Evolutionary conservation across 805 yeast species (phyloP).

Genomic region (Teunomyces gatunensis): DNA sequence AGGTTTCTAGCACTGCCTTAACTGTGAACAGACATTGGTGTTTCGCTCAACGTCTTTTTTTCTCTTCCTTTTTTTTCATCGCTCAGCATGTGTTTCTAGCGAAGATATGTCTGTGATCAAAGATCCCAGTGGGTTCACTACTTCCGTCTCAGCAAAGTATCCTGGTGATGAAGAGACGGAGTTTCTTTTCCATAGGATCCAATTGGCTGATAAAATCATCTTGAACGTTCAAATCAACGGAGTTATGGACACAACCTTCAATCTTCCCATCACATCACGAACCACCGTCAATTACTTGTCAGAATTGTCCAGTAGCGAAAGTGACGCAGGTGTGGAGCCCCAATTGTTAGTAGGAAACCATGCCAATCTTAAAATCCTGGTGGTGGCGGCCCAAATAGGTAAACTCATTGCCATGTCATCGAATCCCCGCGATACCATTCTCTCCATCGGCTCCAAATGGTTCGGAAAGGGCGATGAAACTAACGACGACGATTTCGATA

Average conservation of each 20-base stretch:
- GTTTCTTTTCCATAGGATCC: slow-evolving; percentile 23
- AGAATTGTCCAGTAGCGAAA: slow-evolving; percentile 7
- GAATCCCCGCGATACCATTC: slow-evolving; percentile 37
- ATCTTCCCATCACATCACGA: slow-evolving; percentile 21
- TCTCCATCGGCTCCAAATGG: slow-evolving; percentile 48
- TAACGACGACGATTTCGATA: slow-evolving; percentile 40
- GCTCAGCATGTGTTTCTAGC: no score
- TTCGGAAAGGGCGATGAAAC: slow-evolving; percentile 38
- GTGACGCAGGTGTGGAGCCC: slow-evolving; percentile 42
- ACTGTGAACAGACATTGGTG: no score
- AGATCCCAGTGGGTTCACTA: slow-evolving; percentile 11
- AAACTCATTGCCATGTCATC: slow-evolving; percentile 31
- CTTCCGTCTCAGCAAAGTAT: slow-evolving; percentile 6
- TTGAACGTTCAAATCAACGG: slow-evolving; percentile 42
- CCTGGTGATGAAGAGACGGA: slow-evolving; percentile 5
- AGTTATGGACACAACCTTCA: slow-evolving; percentile 50
- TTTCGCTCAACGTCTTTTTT: no score
- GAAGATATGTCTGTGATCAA: background rate
- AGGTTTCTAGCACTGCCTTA: no score
- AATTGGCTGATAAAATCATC: slow-evolving; percentile 37
- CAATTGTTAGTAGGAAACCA: slow-evolving; percentile 47
- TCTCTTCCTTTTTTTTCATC: background rate
- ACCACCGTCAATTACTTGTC: slow-evolving; percentile 13
- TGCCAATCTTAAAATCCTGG: slow-evolving; percentile 44
- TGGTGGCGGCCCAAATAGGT: slow-evolving; percentile 50